These are phyloP conservation scores for Talaromyces borbonicus DNA, from an alignment of 495 filamentous ascomycete species.

Conservation along the genomic window DNA sequence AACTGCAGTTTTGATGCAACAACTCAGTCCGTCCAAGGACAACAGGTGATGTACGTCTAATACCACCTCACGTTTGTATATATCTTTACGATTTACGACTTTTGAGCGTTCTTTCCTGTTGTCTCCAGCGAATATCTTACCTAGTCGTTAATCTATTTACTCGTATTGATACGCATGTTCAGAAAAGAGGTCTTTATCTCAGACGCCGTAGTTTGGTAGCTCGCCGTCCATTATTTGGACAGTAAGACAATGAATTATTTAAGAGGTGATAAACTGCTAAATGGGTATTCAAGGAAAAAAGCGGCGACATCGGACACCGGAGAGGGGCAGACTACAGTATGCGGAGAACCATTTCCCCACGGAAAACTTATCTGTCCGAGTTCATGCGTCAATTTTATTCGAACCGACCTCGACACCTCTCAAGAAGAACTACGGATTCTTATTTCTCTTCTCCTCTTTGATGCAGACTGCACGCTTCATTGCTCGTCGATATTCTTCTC, in stretches of 20 bases:
- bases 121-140: neutral
- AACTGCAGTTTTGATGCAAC: constrained; percentile 56
- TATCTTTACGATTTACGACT: neutral
- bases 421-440: no score
- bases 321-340: neutral
- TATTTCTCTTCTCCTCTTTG: neutral
- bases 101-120: constrained; percentile 1
- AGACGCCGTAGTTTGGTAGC: no score
- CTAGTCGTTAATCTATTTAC: no score
- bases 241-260: no score
- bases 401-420: no score
- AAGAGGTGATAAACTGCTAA: neutral
- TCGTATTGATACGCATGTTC: no score
- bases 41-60: neutral
- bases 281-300: neutral
- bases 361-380: no score
- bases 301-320: neutral
- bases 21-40: neutral
- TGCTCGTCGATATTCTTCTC: neutral
- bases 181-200: no score
- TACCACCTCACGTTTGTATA: neutral
- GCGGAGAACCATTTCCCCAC: constrained; percentile 2
- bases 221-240: no score
- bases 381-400: no score
- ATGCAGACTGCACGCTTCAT: neutral